Percentiles rank a stretch among this genome's conserved stretches.
phyloP scores from a whole-genome alignment of 2,329 filamentous ascomycete species.

The Aspergillus eucalypticola region DNA sequence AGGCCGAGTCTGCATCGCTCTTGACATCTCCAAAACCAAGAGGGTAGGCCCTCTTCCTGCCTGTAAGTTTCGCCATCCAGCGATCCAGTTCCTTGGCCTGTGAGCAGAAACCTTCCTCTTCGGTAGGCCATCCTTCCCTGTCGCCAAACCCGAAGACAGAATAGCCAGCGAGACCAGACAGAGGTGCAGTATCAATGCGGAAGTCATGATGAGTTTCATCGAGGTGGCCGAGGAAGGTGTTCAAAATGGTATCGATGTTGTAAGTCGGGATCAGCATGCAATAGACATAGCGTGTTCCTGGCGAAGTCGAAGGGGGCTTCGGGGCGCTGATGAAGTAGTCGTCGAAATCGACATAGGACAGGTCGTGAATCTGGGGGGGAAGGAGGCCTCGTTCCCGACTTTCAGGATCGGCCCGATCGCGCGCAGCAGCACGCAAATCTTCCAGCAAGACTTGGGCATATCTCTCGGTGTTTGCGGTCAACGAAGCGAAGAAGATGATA shows the following conservation, averaged over 20 bases:
- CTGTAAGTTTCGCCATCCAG: slow-evolving; percentile 96
- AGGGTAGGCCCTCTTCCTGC: slow-evolving; percentile 81
- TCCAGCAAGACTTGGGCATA: slow-evolving; percentile 66
- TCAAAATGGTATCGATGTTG: slow-evolving; percentile 90
- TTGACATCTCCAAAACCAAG: slow-evolving; percentile 86
- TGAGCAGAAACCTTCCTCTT: slow-evolving; percentile 87
- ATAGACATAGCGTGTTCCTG: slow-evolving; percentile 69
- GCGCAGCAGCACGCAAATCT: slow-evolving; percentile 50
- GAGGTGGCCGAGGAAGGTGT: slow-evolving; percentile 82
- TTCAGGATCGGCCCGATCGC: slow-evolving; percentile 24
- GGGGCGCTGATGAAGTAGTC: slow-evolving; percentile 84
- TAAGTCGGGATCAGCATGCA: slow-evolving; percentile 84
- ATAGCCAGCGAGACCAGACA: slow-evolving; percentile 77
- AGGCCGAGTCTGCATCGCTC: slow-evolving; percentile 63
- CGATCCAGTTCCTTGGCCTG: slow-evolving; percentile 88
- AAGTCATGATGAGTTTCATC: slow-evolving; percentile 96
- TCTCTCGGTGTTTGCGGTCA: slow-evolving; percentile 80
- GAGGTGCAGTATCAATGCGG: slow-evolving; percentile 84
- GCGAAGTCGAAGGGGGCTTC: slow-evolving; percentile 53
- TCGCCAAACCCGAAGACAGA: slow-evolving; percentile 95
- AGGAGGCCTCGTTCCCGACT: slow-evolving; percentile 42
- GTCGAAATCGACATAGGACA: slow-evolving; percentile 87
- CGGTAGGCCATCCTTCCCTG: slow-evolving; percentile 85
- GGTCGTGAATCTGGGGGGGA: slow-evolving; percentile 68
- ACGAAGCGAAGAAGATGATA: slow-evolving; percentile 83